A percentile compares a stretch with the other conserved stretches of the same genome.
Evolutionary conservation across 306 rosid species (phyloP).

Genomic region (Dryas drummondii): DNA sequence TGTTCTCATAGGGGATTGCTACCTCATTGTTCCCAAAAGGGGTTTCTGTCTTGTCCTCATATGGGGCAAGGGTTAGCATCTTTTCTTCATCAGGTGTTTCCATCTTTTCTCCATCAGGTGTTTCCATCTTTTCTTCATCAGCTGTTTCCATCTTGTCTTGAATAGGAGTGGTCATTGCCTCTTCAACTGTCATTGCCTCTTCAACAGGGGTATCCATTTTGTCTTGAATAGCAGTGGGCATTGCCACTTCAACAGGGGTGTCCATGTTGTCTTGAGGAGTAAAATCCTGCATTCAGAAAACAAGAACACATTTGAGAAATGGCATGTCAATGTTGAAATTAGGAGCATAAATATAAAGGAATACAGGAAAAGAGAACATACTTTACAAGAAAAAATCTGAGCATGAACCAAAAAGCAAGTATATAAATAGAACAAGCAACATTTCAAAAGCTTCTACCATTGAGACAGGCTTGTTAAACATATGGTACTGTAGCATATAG

Average conservation of each 20-base stretch:
- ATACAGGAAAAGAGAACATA: neutral
- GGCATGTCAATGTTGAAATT: neutral
- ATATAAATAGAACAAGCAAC: neutral
- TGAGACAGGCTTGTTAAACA: neutral
- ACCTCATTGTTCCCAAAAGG: constrained; percentile 23
- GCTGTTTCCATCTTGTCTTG: constrained; percentile 26
- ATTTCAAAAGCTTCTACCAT: neutral
- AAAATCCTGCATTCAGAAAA: constrained; percentile 35
- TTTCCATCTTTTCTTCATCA: constrained; percentile 36
- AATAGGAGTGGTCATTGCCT: neutral
- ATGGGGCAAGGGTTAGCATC: constrained; percentile 22
- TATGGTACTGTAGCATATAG: neutral
- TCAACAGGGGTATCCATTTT: neutral
- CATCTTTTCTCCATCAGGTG: constrained; percentile 50
- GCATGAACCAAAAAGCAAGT: neutral
- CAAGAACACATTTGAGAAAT: neutral
- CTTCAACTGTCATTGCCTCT: neutral
- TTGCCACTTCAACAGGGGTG: constrained; percentile 5
- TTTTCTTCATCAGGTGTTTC: constrained; percentile 29
- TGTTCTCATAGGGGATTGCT: constrained; percentile 18
- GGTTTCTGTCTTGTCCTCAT: constrained; percentile 17
- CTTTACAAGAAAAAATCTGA: neutral
- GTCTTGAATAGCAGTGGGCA: constrained; percentile 26
- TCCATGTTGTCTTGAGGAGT: constrained; percentile 40
- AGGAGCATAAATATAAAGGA: neutral